Percentiles rank a stretch among this genome's conserved stretches.
Conservation (phyloP, 2,329 filamentous ascomycete species). For the Aspergillus bombycis region DNA sequence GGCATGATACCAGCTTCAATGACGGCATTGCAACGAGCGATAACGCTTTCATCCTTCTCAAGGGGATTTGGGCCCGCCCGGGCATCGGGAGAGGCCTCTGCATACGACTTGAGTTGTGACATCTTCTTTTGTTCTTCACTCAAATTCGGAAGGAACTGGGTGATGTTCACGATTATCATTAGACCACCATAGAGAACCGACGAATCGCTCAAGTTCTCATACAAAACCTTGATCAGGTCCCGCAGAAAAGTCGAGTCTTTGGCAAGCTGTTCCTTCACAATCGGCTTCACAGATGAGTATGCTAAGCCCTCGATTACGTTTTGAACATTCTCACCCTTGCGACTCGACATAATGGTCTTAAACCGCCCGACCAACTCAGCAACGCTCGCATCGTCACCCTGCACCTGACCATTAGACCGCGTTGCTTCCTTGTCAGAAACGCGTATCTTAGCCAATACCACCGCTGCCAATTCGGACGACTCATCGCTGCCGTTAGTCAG, state of each 20-base stretch:
- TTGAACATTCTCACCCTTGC: slow-evolving; percentile 61
- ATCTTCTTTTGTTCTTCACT: slow-evolving; percentile 93
- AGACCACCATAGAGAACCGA: slow-evolving; percentile 81
- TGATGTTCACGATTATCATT: slow-evolving; percentile 84
- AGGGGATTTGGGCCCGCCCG: slow-evolving; percentile 63
- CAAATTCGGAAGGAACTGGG: slow-evolving; percentile 73
- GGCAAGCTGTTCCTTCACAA: slow-evolving; percentile 79
- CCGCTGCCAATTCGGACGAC: slow-evolving; percentile 61
- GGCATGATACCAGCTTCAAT: slow-evolving; percentile 79
- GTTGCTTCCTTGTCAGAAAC: slow-evolving; percentile 37
- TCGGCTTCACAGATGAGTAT: slow-evolving; percentile 84
- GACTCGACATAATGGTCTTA: slow-evolving; percentile 50
- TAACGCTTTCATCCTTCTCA: slow-evolving; percentile 75
- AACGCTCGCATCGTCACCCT: slow-evolving; percentile 49
- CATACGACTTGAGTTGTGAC: slow-evolving; percentile 89
- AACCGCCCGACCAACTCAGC: slow-evolving; percentile 59
- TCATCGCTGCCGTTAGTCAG: slow-evolving; percentile 70
- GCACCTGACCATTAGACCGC: slow-evolving; percentile 34
- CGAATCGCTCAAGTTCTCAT: slow-evolving; percentile 60
- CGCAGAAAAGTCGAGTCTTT: slow-evolving; percentile 70
- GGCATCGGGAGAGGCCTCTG: slow-evolving; percentile 77
- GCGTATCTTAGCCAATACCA: slow-evolving; percentile 70
- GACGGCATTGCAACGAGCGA: slow-evolving; percentile 73
- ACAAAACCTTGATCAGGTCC: slow-evolving; percentile 60
- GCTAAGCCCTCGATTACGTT: slow-evolving; percentile 88